Conservation (phyloP, 2,329 filamentous ascomycete genomes). For the Daldinia sp. region DNA sequence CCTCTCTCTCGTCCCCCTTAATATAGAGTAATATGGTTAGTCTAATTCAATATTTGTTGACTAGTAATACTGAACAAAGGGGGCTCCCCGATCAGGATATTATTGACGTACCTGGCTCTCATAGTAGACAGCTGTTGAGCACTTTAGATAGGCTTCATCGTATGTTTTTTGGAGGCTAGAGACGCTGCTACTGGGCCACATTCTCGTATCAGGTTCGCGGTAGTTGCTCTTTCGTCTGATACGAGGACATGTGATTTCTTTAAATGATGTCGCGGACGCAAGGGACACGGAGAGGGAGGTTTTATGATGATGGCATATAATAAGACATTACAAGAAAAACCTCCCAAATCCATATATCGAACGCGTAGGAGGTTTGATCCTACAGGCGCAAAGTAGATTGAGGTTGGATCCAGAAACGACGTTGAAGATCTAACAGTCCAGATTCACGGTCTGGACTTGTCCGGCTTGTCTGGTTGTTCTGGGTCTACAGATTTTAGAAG, state of each 20-base stretch:
- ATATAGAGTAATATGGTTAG: not conserved
- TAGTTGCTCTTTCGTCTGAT: constrained; percentile 19
- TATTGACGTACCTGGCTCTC: constrained; percentile 80
- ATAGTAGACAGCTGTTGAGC: constrained; percentile 96
- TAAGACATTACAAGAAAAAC: constrained; percentile 15
- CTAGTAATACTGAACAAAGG: not conserved
- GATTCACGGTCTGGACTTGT: constrained; percentile 10
- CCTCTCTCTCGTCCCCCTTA: constrained; percentile 91
- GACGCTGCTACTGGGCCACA: constrained; percentile 68
- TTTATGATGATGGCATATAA: constrained; percentile 10
- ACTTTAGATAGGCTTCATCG: constrained; percentile 94
- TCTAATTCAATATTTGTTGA: not conserved
- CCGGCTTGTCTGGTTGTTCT: not conserved
- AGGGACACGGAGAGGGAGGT: constrained; percentile 13
- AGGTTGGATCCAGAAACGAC: constrained; percentile 27
- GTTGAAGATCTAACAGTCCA: constrained; percentile 29
- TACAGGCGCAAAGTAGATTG: constrained; percentile 3
- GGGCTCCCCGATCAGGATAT: not conserved
- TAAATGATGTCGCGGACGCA: constrained; percentile 18
- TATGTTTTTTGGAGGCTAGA: constrained; percentile 95
- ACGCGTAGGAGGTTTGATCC: constrained; percentile 21
- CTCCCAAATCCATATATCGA: constrained; percentile 10
- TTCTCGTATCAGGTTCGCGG: constrained; percentile 50
- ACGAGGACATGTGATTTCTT: constrained; percentile 31
- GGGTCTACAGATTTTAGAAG: constrained; percentile 17